Conservation (phyloP, 768 basidiomycete genomes). For the Pilatotrama ljubarskyi region DNA sequence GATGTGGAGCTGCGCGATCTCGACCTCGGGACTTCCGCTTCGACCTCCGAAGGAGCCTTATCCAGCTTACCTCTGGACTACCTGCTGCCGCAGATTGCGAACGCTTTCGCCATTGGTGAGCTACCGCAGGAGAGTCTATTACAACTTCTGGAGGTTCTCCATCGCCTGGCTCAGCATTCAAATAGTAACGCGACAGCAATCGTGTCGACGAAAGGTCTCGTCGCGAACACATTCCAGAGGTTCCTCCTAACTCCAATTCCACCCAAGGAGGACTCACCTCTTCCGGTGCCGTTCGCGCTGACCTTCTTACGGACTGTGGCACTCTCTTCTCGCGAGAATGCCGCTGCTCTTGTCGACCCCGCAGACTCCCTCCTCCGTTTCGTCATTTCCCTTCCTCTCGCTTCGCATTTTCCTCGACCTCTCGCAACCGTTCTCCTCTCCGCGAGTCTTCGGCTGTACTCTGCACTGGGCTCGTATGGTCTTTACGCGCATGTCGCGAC, state of each 20-base stretch:
- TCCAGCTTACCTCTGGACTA: constrained; percentile 42
- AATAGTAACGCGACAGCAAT: constrained; percentile 54
- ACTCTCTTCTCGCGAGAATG: constrained; percentile 66
- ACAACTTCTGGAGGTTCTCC: constrained; percentile 60
- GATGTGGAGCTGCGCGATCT: constrained; percentile 48
- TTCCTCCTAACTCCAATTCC: constrained; percentile 61
- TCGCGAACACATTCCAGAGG: constrained; percentile 50
- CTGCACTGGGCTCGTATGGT: constrained; percentile 73
- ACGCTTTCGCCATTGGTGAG: constrained; percentile 39
- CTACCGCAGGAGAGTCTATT: constrained; percentile 49
- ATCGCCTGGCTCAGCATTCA: constrained; percentile 61
- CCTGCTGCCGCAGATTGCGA: constrained; percentile 53
- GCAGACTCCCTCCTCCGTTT: constrained; percentile 75
- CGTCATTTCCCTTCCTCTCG: constrained; percentile 54
- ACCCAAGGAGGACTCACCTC: constrained; percentile 31
- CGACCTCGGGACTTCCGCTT: constrained; percentile 28
- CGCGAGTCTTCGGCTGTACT: constrained; percentile 63
- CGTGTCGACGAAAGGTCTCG: constrained; percentile 49
- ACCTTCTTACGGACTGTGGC: constrained; percentile 58
- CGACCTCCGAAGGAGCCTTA: constrained; percentile 26
- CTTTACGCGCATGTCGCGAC: constrained; percentile 69
- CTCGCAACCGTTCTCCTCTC: constrained; percentile 50
- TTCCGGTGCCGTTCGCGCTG: constrained; percentile 52
- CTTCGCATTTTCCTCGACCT: constrained; percentile 38
- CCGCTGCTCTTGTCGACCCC: constrained; percentile 52